Evolutionary conservation across 192 early-diverging fungal genomes (phyloP).

Genomic region (Podila epigama): DNA sequence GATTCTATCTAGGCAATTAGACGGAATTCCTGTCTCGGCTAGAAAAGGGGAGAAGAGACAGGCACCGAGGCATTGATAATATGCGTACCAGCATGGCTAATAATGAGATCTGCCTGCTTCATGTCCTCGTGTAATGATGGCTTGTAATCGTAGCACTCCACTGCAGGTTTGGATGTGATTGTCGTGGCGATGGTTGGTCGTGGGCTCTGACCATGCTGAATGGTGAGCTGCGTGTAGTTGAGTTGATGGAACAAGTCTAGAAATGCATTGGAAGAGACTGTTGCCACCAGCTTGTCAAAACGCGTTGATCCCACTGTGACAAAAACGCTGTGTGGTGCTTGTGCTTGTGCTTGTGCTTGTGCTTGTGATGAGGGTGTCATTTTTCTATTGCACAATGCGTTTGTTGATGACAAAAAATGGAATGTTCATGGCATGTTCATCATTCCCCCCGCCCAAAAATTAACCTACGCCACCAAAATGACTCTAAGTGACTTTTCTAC

Average conservation of each 20-base stretch:
- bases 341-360: background rate
- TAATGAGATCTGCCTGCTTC: conserved; percentile 72
- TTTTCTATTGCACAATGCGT: background rate
- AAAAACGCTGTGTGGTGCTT: conserved; percentile 56
- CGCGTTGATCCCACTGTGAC: conserved; percentile 94
- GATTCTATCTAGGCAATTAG: too few species aligned
- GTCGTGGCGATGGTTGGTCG: conserved; percentile 20
- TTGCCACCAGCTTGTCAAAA: conserved; percentile 77
- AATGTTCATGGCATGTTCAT: background rate
- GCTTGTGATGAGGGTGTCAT: background rate
- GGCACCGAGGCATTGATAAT: too few species aligned
- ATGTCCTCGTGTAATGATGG: conserved; percentile 61
- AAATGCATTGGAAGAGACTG: conserved; percentile 53
- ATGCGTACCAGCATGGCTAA: conserved; percentile 83
- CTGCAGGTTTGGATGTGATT: conserved; percentile 14
- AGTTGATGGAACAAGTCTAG: conserved; percentile 53
- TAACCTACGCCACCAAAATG: too few species aligned
- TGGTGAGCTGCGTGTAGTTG: conserved; percentile 62
- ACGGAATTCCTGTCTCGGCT: too few species aligned
- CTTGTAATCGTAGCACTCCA: conserved; percentile 68
- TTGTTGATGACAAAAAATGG: background rate
- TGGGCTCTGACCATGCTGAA: conserved; percentile 73
- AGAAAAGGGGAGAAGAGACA: background rate
- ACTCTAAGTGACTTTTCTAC: too few species aligned
- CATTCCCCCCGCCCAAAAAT: background rate